Evolutionary conservation across 2,329 filamentous ascomycete genomes (phyloP), one percentile per base, ranked within the genome.

Genomic region (Hypoxylon sp.): DNA sequence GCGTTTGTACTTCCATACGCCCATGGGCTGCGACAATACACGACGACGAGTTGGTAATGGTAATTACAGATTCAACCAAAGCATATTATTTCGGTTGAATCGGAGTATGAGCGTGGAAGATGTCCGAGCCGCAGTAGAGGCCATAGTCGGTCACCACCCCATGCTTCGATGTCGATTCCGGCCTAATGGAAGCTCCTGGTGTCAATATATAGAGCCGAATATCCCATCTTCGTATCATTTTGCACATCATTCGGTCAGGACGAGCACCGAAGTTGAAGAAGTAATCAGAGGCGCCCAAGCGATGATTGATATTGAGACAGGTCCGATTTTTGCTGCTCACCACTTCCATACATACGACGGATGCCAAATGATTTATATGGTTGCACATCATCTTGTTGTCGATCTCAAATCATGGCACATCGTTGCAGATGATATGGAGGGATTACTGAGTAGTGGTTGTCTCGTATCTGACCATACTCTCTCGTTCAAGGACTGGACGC

Each of bases 331-430:
- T 65, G 80, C 82, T 0, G 84, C 81, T 4, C 80, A 85, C 59
- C 82, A 85, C 60, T 79, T 87, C 23, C 79, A 81, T 11, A 84
- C 81, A 2, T 72, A 78, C 49, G 80, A 85, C 49, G 81, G 80
- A 3, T 77, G 79, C 63, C 84, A 86, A 56, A 75, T 84, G 59
- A 70, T 87, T 1, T 86, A 84, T 66, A 74, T 87, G 9, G 79
- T 81, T 0, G 84, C 85, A 0, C 85, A 87, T 64, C 85, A 86
- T 52, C 79, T 87, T 2, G 83, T 84, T 0, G 80, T 86, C 11
- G 85, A 87, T 58, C 73, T 84, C 9, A 79, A 79, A 5, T 87
- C 85, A 0, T 87, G 85, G 85, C 79, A 81, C 13, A 79, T 85
- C 56, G 80, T 87, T 19, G 76, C 83, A 3, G 79, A 82, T 14